Conservation (phyloP, 1,139 yeast genomes). For the Nakaseomyces sp. region DNA sequence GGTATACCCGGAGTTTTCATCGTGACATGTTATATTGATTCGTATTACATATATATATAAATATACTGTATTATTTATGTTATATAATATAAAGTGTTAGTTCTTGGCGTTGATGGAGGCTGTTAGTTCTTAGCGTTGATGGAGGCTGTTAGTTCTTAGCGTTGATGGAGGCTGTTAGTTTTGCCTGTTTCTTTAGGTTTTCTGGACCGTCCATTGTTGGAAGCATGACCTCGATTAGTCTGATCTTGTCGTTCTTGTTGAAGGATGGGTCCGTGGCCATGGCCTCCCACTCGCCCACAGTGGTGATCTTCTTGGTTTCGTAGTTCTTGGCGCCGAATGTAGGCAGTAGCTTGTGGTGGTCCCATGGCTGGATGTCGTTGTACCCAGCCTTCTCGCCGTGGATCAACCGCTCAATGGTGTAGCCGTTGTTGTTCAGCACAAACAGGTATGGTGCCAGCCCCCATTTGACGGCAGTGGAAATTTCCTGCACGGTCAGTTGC, state of each 20-base stretch:
- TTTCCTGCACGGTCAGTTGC: constrained; percentile 81
- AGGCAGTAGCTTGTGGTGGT: constrained; percentile 58
- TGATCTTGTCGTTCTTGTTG: constrained; percentile 42
- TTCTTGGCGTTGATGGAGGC: constrained; percentile 48
- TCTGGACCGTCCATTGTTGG: constrained; percentile 76
- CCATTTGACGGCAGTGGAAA: constrained; percentile 77
- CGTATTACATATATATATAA: no score
- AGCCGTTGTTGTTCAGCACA: constrained; percentile 77
- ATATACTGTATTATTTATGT: background rate
- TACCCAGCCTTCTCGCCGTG: constrained; percentile 72
- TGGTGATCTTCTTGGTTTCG: constrained; percentile 44
- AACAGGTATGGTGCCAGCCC: constrained; percentile 71
- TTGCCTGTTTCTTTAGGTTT: constrained; percentile 64
- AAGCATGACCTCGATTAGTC: constrained; percentile 71
- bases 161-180: constrained; percentile 63
- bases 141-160: constrained; percentile 44
- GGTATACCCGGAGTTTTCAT: constrained; percentile 1
- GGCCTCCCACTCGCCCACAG: constrained; percentile 57
- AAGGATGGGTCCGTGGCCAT: constrained; percentile 47
- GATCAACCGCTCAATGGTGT: constrained; percentile 81
- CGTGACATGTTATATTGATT: background rate
- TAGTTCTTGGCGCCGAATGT: constrained; percentile 58
- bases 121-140: constrained; percentile 44
- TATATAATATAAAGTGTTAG: no score
- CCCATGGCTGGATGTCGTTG: constrained; percentile 79